These are phyloP conservation scores for Aspergillus viridinutans DNA, from an alignment of 2,329 filamentous ascomycete species.

Conservation along the genomic window DNA sequence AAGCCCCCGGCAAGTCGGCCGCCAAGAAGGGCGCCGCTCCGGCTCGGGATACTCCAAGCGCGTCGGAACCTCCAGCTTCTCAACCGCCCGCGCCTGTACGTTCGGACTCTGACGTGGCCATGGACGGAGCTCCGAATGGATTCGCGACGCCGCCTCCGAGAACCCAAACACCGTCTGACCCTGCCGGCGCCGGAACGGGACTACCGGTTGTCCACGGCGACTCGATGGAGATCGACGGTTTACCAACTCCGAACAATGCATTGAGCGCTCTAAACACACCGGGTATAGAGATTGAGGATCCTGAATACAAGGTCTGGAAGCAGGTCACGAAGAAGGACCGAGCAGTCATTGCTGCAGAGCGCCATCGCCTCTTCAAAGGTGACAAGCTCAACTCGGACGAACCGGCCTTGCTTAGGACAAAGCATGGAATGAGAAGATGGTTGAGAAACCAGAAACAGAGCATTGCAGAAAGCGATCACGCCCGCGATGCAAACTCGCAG, in stretches of 20 bases:
- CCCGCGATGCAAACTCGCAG: slow-evolving; percentile 43
- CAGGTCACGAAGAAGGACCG: slow-evolving; percentile 97
- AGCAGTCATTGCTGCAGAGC: slow-evolving; percentile 77
- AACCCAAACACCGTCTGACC: slow-evolving; percentile 69
- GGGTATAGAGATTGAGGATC: slow-evolving; percentile 78
- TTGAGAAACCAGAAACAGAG: slow-evolving; percentile 72
- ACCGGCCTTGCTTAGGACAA: slow-evolving; percentile 77
- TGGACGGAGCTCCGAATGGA: slow-evolving; percentile 76
- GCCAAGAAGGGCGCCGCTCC: slow-evolving; percentile 60
- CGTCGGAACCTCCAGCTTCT: slow-evolving; percentile 69
- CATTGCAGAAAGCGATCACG: slow-evolving; percentile 50
- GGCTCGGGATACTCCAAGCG: slow-evolving; percentile 69
- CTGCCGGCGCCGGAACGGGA: slow-evolving; percentile 62
- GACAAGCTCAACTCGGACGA: slow-evolving; percentile 82
- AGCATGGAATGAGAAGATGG: slow-evolving; percentile 85
- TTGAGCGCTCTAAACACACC: slow-evolving; percentile 64
- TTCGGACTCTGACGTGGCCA: slow-evolving; percentile 67
- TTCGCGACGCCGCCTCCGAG: slow-evolving; percentile 78
- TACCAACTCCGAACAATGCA: slow-evolving; percentile 62
- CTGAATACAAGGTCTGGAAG: slow-evolving; percentile 96
- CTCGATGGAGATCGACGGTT: slow-evolving; percentile 79
- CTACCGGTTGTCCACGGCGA: slow-evolving; percentile 68
- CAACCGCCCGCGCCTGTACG: slow-evolving; percentile 48
- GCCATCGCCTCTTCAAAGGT: slow-evolving; percentile 79
- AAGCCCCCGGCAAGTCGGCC: slow-evolving; percentile 71